Percentiles rank a stretch among this genome's conserved stretches.
These are phyloP conservation scores for Pneumocystis murina DNA, from an alignment of 1,139 yeast genomes.

Conservation along the genomic window DNA sequence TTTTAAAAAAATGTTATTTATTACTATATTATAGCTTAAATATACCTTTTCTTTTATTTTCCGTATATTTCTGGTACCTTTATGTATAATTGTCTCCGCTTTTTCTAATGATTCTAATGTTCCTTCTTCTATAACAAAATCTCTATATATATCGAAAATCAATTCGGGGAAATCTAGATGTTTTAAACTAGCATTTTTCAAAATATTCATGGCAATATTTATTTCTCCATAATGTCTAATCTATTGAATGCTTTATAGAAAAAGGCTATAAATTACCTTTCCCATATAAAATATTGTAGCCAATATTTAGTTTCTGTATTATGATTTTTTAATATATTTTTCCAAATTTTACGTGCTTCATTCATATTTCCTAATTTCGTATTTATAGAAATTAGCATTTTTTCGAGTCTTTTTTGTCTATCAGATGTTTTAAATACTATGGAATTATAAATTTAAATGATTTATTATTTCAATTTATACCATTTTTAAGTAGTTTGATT, in stretches of 20 bases:
- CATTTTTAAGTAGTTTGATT: not conserved
- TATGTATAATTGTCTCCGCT: conserved; percentile 16
- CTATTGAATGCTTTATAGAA: not conserved
- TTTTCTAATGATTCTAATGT: conserved; percentile 19
- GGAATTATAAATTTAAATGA: not conserved
- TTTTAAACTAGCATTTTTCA: conserved; percentile 23
- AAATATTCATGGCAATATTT: conserved; percentile 16
- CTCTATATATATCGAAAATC: conserved; percentile 34
- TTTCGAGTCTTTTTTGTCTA: not conserved
- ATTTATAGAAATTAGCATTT: conserved; percentile 2
- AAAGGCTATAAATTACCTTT: conserved; percentile 22
- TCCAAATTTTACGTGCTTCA: conserved; percentile 24
- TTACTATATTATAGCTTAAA: not conserved
- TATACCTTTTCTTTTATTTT: not conserved
- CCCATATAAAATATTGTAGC: conserved; percentile 33
- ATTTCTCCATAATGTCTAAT: conserved; percentile 3
- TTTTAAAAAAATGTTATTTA: not conserved
- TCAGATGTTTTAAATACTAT: not conserved
- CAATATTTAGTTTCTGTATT: conserved; percentile 33
- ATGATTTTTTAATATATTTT: conserved; percentile 23
- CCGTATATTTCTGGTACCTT: not conserved
- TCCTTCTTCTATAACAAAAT: conserved; percentile 31
- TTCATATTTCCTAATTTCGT: conserved; percentile 9
- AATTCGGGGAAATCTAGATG: conserved; percentile 39
- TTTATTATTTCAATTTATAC: not conserved